phyloP scores from a whole-genome alignment of 2,329 filamentous ascomycete species.

The Fusarium buxicola region DNA sequence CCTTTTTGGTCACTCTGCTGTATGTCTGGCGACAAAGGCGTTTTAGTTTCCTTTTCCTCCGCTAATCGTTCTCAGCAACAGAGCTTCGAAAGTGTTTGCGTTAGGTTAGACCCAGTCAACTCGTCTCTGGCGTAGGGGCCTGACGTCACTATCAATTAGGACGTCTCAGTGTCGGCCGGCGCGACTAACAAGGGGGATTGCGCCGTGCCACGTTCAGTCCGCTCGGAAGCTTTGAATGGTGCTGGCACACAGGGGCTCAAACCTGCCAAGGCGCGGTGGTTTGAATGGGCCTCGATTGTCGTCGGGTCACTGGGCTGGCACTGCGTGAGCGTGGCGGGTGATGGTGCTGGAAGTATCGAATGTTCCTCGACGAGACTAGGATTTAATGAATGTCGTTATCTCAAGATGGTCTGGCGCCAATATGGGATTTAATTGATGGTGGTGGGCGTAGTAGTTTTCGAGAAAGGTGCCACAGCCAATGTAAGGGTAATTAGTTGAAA shows the following conservation, averaged over 20 bases:
- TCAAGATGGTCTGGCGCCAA: constrained; percentile 15
- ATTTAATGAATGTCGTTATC: constrained; percentile 26
- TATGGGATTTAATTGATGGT: constrained; percentile 16
- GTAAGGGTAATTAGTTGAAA: constrained; percentile 20
- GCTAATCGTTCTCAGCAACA: constrained; percentile 9
- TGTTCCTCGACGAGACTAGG: constrained; percentile 12
- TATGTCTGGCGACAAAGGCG: constrained; percentile 1
- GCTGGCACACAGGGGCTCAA: constrained; percentile 24
- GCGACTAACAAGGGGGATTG: constrained; percentile 31
- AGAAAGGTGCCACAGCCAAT: constrained; percentile 19
- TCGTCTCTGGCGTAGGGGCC: constrained; percentile 4
- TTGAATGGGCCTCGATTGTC: constrained; percentile 31
- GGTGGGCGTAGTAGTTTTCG: constrained; percentile 1
- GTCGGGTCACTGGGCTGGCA: constrained; percentile 16
- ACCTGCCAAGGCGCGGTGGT: constrained; percentile 3
- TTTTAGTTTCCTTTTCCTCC: constrained; percentile 16
- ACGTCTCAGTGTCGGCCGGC: constrained; percentile 29
- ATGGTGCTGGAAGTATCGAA: constrained; percentile 19
- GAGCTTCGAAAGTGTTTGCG: constrained; percentile 34
- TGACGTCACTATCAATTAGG: constrained; percentile 37
- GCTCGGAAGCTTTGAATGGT: constrained; percentile 20
- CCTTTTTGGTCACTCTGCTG: constrained; percentile 25
- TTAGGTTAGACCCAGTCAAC: constrained; percentile 14
- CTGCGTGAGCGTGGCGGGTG: constrained; percentile 10
- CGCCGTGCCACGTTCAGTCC: constrained; percentile 36